Evolutionary conservation across 148 eudicot genomes (phyloP).

Genomic region (Selenicereus undatus): DNA sequence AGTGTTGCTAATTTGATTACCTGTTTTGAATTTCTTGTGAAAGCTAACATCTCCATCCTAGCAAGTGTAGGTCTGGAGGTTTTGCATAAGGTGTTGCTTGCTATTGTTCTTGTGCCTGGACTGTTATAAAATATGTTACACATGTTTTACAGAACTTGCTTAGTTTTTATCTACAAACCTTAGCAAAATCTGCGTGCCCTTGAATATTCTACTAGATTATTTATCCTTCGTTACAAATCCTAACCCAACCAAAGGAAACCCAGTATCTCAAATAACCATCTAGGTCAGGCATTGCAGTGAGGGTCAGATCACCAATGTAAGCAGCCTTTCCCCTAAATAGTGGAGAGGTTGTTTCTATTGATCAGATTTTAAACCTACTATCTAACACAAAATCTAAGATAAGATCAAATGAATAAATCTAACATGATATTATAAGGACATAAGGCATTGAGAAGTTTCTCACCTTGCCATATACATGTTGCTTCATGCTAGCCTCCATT

Average conservation of each 20-base stretch:
- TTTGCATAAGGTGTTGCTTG: too few relatives aligned
- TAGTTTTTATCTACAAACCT: too few relatives aligned
- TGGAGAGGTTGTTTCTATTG: too few relatives aligned
- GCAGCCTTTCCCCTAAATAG: neutral
- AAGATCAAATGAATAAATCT: too few relatives aligned
- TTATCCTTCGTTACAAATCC: too few relatives aligned
- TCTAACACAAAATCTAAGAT: too few relatives aligned
- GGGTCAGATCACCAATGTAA: neutral
- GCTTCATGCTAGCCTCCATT: too few relatives aligned
- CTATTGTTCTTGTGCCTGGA: too few relatives aligned
- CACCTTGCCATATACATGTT: neutral
- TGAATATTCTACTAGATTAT: neutral
- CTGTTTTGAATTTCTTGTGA: neutral
- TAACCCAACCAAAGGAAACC: neutral
- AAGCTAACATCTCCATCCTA: neutral
- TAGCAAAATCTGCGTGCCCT: neutral
- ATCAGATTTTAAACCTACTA: too few relatives aligned
- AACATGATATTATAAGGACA: neutral
- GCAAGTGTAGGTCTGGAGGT: neutral
- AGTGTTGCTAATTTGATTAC: neutral
- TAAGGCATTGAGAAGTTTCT: neutral
- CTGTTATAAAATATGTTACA: too few relatives aligned
- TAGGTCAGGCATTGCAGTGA: neutral
- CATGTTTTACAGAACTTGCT: too few relatives aligned
- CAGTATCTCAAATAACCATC: neutral